Evolutionary conservation across 805 yeast genomes (phyloP).

Genomic region (Komagataella ulmi): DNA sequence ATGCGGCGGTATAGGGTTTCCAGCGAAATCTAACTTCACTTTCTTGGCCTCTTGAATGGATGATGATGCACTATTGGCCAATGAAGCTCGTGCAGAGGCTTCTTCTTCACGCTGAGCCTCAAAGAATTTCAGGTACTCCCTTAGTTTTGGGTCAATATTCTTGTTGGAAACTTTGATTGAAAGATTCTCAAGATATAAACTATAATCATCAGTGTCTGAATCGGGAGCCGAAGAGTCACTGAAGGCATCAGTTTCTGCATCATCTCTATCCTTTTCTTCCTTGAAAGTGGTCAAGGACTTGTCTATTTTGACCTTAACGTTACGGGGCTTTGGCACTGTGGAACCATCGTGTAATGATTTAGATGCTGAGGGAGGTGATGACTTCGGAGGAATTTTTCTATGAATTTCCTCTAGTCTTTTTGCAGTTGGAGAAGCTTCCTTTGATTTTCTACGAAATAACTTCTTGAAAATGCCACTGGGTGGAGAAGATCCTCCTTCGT

Average conservation of each 20-base stretch:
- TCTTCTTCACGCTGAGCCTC: not conserved
- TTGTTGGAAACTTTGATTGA: not conserved
- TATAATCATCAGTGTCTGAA: conserved; percentile 4
- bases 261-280: not conserved
- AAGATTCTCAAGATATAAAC: conserved; percentile 7
- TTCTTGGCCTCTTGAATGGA: not conserved
- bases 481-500: not conserved
- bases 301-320: not conserved
- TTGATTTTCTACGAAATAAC: not conserved
- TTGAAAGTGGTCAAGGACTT: not conserved
- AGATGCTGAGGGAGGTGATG: not conserved
- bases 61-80: not conserved
- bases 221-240: conserved; percentile 11
- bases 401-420: conserved; percentile 1
- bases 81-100: not conserved
- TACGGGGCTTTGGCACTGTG: not conserved
- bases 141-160: not conserved
- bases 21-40: conserved; percentile 20
- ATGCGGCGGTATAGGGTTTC: conserved; percentile 38
- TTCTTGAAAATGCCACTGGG: not conserved
- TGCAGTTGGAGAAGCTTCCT: not conserved
- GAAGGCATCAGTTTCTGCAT: conserved; percentile 2
- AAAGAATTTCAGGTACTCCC: not conserved
- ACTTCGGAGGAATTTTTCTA: not conserved
- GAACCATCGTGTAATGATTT: not conserved